Evolutionary conservation across 2,329 filamentous ascomycete species (phyloP).

Genomic region (Ceratocystis variospora): DNA sequence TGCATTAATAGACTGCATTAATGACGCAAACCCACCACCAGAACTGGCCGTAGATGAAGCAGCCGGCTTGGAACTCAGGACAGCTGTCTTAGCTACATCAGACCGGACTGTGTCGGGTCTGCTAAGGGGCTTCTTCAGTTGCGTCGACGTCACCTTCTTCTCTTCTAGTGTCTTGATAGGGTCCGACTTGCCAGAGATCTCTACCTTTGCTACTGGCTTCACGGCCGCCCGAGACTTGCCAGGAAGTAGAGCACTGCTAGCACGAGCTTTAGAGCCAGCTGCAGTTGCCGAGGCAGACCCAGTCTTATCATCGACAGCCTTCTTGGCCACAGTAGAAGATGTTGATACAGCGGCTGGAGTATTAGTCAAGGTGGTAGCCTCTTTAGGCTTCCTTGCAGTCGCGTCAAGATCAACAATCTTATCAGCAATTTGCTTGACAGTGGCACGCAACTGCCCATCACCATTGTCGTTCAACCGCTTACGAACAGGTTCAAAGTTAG

Average conservation of each 20-base stretch:
- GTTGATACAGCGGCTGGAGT: not conserved
- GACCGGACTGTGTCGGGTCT: conserved; percentile 23
- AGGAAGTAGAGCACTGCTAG: conserved; percentile 28
- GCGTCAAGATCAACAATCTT: conserved; percentile 19
- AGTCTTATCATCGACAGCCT: not conserved
- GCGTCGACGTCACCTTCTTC: conserved; percentile 16
- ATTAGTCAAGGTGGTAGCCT: not conserved
- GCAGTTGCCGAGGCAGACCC: conserved; percentile 15
- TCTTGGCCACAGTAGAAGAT: not conserved
- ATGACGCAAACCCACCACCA: conserved; percentile 39
- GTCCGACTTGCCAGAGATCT: conserved; percentile 21
- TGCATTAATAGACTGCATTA: conserved; percentile 39
- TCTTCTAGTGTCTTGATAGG: conserved; percentile 20
- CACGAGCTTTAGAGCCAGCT: conserved; percentile 26
- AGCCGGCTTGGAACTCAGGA: conserved; percentile 23
- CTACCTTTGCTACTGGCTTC: conserved; percentile 30
- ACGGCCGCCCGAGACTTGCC: conserved; percentile 34
- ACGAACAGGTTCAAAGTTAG: conserved; percentile 50
- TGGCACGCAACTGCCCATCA: conserved; percentile 48
- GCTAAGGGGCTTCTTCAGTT: conserved; percentile 20
- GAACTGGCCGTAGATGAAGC: conserved; percentile 26
- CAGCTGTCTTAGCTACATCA: conserved; percentile 22
- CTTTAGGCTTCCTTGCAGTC: conserved; percentile 31
- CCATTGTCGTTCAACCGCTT: conserved; percentile 51
- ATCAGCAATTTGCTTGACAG: conserved; percentile 42